Conservation (phyloP, 768 basidiomycete genomes). For the Podaxis sp. region DNA sequence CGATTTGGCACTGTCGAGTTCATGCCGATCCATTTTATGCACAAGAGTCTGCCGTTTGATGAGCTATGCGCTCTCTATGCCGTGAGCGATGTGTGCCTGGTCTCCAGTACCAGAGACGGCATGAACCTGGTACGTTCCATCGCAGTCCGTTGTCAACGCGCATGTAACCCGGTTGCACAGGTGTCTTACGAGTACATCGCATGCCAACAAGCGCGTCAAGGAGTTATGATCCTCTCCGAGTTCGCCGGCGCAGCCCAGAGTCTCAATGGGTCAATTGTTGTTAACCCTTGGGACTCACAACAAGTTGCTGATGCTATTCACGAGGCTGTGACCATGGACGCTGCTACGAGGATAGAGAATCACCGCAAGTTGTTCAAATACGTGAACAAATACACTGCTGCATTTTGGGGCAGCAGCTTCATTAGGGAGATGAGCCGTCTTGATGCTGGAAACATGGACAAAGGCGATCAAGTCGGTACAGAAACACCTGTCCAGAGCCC, state of each 20-base stretch:
- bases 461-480: not conserved
- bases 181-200: constrained; percentile 99
- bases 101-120: constrained; percentile 93
- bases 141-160: constrained; percentile 16
- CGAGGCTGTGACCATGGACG: constrained; percentile 89
- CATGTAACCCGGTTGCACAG: constrained; percentile 43
- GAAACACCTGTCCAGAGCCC: not conserved
- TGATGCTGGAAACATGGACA: constrained; percentile 36
- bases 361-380: constrained; percentile 96
- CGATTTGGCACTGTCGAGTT: constrained; percentile 99
- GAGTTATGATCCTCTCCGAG: constrained; percentile 97
- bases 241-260: constrained; percentile 98
- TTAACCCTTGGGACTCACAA: constrained; percentile 99
- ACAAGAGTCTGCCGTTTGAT: constrained; percentile 90
- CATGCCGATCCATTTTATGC: constrained; percentile 99
- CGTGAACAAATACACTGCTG: constrained; percentile 91
- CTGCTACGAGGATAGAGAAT: constrained; percentile 83
- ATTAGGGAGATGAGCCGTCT: constrained; percentile 81
- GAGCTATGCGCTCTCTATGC: constrained; percentile 98
- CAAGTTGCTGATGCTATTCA: constrained; percentile 97
- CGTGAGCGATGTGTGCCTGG: constrained; percentile 93
- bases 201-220: constrained; percentile 89
- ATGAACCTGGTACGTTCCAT: constrained; percentile 87
- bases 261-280: constrained; percentile 92
- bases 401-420: constrained; percentile 91